Evolutionary conservation across 108 stramenopile genomes (phyloP).

Genomic region (Fragilariopsis cylindrus): DNA sequence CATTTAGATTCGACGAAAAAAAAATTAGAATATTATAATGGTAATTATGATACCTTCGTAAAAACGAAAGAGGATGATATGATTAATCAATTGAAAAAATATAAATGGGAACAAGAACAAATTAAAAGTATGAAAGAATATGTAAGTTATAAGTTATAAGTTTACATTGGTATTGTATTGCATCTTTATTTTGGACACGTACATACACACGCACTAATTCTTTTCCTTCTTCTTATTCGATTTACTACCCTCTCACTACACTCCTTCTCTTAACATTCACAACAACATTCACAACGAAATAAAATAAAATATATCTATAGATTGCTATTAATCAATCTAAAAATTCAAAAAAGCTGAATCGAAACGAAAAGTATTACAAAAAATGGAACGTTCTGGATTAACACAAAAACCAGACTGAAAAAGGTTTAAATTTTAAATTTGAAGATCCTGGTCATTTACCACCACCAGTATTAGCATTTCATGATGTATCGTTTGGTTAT

Average conservation of each 20-base stretch:
- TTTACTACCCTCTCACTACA: too few species aligned
- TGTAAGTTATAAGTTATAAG: neutral
- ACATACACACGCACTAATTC: too few species aligned
- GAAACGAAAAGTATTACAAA: constrained; percentile 87
- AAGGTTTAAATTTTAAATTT: constrained; percentile 93
- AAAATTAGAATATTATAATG: constrained; percentile 91
- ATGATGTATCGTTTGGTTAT: constrained; percentile 96
- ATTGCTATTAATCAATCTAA: constrained; percentile 48
- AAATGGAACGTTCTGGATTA: constrained; percentile 95
- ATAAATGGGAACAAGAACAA: constrained; percentile 97
- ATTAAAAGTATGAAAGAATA: constrained; percentile 98
- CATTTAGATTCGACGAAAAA: constrained; percentile 77
- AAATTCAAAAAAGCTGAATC: constrained; percentile 96
- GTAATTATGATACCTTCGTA: constrained; percentile 97
- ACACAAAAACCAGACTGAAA: constrained; percentile 97
- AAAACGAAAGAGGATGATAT: constrained; percentile 91
- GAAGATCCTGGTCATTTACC: constrained; percentile 93
- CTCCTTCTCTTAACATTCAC: too few species aligned
- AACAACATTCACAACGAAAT: too few species aligned
- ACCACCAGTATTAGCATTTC: constrained; percentile 97
- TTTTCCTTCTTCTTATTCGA: too few species aligned
- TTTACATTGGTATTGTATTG: too few species aligned
- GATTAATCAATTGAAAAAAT: constrained; percentile 96
- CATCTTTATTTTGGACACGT: too few species aligned
- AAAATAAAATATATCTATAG: too few species aligned